Evolutionary conservation across 495 filamentous ascomycete genomes (phyloP).

Genomic region (Lindgomyces ingoldianus): DNA sequence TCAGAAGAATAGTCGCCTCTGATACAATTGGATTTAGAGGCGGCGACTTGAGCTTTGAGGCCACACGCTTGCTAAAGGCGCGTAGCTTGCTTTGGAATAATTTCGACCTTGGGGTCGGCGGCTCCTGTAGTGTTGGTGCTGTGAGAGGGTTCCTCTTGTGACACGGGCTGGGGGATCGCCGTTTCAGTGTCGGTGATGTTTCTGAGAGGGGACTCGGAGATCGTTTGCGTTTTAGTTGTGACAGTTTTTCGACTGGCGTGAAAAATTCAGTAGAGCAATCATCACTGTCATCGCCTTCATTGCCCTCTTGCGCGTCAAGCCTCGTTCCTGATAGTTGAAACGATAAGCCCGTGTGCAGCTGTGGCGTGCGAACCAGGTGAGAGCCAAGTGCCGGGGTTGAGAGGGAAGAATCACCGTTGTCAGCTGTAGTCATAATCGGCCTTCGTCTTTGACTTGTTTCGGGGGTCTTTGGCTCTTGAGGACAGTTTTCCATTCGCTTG

Average conservation of each 20-base stretch:
- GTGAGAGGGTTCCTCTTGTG: background rate
- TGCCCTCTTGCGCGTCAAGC: constrained; percentile 1
- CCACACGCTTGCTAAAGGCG: constrained; percentile 18
- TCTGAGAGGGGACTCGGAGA: background rate
- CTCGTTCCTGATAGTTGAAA: constrained; percentile 11
- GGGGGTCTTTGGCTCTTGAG: background rate
- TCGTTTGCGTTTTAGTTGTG: constrained; percentile 21
- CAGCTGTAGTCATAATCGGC: background rate
- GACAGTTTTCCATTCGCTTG: background rate
- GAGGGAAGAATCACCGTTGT: background rate
- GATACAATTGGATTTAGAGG: constrained; percentile 11
- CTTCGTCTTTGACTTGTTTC: background rate
- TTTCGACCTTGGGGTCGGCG: background rate
- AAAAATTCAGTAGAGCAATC: background rate
- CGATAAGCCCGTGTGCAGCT: constrained; percentile 26
- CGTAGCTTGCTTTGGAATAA: constrained; percentile 23
- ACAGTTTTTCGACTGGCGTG: background rate
- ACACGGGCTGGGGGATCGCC: constrained; percentile 1
- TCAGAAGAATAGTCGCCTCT: constrained; percentile 4
- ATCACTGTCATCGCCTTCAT: background rate
- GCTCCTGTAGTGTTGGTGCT: background rate
- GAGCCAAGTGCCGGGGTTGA: constrained; percentile 21
- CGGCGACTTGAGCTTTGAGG: background rate
- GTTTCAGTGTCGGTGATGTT: background rate
- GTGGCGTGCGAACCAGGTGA: constrained; percentile 7